phyloP scores from a whole-genome alignment of 1,284 basidiomycete species.

The Rhodotorula sp. region DNA sequence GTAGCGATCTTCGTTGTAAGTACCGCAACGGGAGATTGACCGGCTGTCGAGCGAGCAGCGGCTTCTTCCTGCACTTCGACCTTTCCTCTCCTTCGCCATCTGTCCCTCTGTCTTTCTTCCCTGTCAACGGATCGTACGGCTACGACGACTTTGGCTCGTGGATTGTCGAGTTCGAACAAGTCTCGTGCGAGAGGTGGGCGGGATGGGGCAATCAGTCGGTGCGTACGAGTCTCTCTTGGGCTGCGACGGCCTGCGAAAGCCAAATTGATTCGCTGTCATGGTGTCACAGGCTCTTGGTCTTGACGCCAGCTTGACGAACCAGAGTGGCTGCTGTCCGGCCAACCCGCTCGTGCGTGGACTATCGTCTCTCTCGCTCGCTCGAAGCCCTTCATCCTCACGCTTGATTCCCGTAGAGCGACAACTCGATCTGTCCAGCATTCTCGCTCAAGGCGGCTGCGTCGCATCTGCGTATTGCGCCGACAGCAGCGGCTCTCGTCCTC shows the following conservation, averaged over 20 bases:
- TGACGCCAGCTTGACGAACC: slow-evolving; percentile 8
- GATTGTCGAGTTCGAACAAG: slow-evolving; percentile 7
- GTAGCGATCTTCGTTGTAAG: not conserved
- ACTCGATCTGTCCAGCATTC: not conserved
- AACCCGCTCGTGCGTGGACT: slow-evolving; percentile 11
- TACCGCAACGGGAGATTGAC: not conserved
- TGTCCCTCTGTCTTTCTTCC: slow-evolving; percentile 16
- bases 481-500: not conserved
- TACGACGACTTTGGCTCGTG: slow-evolving; percentile 25
- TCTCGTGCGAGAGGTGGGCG: slow-evolving; percentile 14
- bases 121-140: slow-evolving; percentile 10
- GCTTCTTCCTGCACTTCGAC: slow-evolving; percentile 19
- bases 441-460: not conserved
- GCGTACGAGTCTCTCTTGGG: not conserved
- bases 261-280: no score
- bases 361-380: not conserved
- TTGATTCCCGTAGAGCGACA: not conserved
- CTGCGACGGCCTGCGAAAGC: no score
- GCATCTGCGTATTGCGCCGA: not conserved
- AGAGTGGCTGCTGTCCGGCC: slow-evolving; percentile 12
- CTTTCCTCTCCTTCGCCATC: slow-evolving; percentile 15
- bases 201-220: slow-evolving; percentile 20
- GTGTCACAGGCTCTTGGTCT: slow-evolving; percentile 11
- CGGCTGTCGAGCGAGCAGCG: not conserved
- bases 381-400: not conserved